Conservation (phyloP, 495 filamentous ascomycete species). For the Lindgomyces ingoldianus region DNA sequence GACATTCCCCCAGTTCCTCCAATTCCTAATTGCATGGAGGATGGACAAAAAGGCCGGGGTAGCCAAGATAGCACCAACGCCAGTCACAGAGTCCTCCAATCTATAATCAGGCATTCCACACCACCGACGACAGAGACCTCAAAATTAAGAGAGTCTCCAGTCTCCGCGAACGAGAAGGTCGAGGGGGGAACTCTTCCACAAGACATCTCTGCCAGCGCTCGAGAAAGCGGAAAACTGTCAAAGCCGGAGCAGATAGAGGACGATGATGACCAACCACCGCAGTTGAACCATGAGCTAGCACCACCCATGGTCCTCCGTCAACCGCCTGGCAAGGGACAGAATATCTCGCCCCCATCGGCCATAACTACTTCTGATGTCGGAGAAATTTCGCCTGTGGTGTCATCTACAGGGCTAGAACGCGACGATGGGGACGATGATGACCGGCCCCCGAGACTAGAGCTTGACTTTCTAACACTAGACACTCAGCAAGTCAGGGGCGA, state of each 20-base stretch:
- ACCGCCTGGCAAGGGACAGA: background rate
- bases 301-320: background rate
- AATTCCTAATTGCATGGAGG: constrained; percentile 24
- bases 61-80: constrained; percentile 9
- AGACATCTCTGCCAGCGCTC: background rate
- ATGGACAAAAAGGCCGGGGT: background rate
- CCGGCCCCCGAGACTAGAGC: background rate
- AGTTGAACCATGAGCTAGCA: constrained; percentile 25
- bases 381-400: constrained; percentile 30
- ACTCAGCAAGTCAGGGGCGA: background rate
- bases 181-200: background rate
- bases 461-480: background rate
- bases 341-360: constrained; percentile 16
- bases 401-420: constrained; percentile 13
- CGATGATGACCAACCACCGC: constrained; percentile 29
- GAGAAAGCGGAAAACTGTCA: background rate
- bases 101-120: constrained; percentile 31
- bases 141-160: background rate
- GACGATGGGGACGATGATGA: constrained; percentile 15
- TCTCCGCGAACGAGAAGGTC: background rate
- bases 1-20: constrained; percentile 33
- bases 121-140: constrained; percentile 1
- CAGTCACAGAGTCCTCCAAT: constrained; percentile 26
- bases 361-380: constrained; percentile 1
- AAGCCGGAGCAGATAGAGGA: background rate